A percentile compares a stretch with the other conserved stretches of the same genome.
Conservation (phyloP, 176 grass and related monocot genomes). For the Otatea glauca region DNA sequence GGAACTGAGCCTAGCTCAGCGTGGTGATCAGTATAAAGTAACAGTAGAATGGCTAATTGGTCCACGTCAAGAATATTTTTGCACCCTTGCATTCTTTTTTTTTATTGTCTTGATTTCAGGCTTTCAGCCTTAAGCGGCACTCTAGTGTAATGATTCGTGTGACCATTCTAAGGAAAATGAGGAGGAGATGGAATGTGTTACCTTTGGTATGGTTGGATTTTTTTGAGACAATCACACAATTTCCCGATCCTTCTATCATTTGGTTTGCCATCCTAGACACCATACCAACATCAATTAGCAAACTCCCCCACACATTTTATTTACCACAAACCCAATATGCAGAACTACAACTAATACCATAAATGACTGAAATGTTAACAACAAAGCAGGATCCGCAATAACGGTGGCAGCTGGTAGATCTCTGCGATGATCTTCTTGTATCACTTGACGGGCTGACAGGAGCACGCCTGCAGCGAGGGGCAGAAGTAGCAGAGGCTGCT, state of each 20-base stretch:
- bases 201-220: slow-evolving; percentile 89
- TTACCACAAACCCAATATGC: neutral
- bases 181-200: slow-evolving; percentile 29
- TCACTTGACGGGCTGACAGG: slow-evolving; percentile 91
- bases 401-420: slow-evolving; percentile 70
- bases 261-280: slow-evolving; percentile 78
- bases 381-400: slow-evolving; percentile 42
- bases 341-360: neutral
- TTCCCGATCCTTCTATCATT: slow-evolving; percentile 96
- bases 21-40: no score
- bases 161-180: neutral
- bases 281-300: slow-evolving; percentile 18
- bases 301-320: slow-evolving; percentile 21
- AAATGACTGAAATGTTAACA: neutral
- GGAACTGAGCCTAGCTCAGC: no score
- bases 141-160: neutral
- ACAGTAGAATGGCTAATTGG: neutral
- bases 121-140: no score
- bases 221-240: slow-evolving; percentile 87
- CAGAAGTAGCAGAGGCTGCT: slow-evolving; percentile 92
- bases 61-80: neutral
- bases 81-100: no score
- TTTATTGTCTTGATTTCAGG: no score
- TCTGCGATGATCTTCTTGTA: slow-evolving; percentile 93
- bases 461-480: slow-evolving; percentile 76